phyloP scores from a whole-genome alignment of 345 rosid genomes.

The Brassica napus region DNA sequence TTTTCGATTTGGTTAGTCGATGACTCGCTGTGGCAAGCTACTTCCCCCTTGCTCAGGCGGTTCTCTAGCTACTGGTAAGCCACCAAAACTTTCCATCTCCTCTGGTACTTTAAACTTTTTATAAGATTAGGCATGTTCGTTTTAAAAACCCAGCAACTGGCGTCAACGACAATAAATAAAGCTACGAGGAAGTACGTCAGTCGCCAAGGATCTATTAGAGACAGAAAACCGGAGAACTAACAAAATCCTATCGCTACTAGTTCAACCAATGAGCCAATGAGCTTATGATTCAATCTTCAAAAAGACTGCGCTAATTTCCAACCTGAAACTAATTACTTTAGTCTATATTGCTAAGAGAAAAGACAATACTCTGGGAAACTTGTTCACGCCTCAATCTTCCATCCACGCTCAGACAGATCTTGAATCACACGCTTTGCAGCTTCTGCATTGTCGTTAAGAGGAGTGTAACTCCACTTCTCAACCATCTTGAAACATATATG shows the following conservation, averaged over 20 bases:
- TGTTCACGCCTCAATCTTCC: slow-evolving; percentile 48
- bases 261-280: slow-evolving; percentile 12
- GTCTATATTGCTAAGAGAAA: neutral
- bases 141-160: too few species aligned
- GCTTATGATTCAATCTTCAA: neutral
- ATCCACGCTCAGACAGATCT: slow-evolving; percentile 68
- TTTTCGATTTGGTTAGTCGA: neutral
- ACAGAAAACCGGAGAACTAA: slow-evolving; percentile 14
- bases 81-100: neutral
- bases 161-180: too few species aligned
- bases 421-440: slow-evolving; percentile 69
- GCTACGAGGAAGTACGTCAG: too few species aligned
- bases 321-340: neutral
- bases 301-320: neutral
- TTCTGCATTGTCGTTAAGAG: slow-evolving; percentile 73
- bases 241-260: slow-evolving; percentile 7
- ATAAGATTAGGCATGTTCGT: neutral
- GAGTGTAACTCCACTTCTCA: slow-evolving; percentile 82
- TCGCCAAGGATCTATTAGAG: too few species aligned
- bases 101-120: neutral
- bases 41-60: slow-evolving; percentile 50
- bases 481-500: slow-evolving; percentile 51
- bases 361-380: slow-evolving; percentile 18
- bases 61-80: neutral
- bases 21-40: neutral